These are phyloP conservation scores for Dichotomocladium elegans DNA, from an alignment of 371 early-diverging fungal species.

Conservation along the genomic window DNA sequence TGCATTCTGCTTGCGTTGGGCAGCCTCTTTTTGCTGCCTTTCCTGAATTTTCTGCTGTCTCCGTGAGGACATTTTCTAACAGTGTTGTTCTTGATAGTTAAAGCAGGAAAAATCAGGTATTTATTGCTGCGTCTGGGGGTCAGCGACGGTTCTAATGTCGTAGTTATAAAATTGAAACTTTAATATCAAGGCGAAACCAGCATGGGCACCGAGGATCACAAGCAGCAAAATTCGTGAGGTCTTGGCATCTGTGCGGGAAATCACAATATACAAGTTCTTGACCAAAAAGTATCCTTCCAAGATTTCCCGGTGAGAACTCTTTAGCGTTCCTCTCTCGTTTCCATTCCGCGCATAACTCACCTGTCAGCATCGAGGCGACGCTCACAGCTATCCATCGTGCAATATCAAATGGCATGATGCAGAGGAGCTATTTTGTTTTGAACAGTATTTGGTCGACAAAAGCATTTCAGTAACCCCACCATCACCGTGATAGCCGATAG, in stretches of 20 bases:
- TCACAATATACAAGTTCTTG: constrained; percentile 62
- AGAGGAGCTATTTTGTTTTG: constrained; percentile 47
- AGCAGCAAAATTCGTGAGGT: constrained; percentile 65
- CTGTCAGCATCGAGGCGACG: constrained; percentile 52
- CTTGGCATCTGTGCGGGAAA: constrained; percentile 59
- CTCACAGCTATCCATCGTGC: constrained; percentile 67
- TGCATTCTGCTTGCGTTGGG: constrained; percentile 19
- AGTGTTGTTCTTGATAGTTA: no score
- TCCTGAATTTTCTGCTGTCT: constrained; percentile 43
- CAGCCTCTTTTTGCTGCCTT: constrained; percentile 20
- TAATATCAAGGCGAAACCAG: constrained; percentile 70
- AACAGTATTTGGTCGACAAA: no score
- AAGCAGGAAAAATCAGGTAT: no score
- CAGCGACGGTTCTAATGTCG: constrained; percentile 15
- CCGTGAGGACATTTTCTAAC: constrained; percentile 19
- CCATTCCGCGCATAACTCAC: constrained; percentile 17
- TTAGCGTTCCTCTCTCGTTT: not conserved
- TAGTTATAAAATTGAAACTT: constrained; percentile 79
- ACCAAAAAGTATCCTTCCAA: constrained; percentile 38
- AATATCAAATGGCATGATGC: constrained; percentile 63
- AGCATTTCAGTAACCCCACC: no score
- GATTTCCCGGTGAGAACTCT: not conserved
- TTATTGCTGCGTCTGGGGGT: constrained; percentile 3
- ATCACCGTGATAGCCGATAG: no score
- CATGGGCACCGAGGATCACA: constrained; percentile 66